Evolutionary conservation across 352 stramenopile genomes (phyloP), one percentile per base, ranked within the genome.

Genomic region (Phytopythium aichiense): DNA sequence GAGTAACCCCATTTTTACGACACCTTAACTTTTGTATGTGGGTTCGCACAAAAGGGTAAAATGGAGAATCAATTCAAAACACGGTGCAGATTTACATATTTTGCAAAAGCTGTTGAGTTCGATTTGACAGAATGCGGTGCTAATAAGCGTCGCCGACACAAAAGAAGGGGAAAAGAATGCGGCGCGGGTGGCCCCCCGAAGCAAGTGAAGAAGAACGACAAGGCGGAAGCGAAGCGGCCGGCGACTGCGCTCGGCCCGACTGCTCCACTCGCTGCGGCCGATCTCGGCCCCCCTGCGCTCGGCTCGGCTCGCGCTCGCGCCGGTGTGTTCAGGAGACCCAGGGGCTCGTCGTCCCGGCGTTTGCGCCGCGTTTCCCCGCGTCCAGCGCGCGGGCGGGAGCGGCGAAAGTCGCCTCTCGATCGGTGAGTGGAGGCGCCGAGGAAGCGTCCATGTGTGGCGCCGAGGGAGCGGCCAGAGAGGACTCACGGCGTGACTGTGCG

Each of bases 181-280:
- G 35, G 31, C 20, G 53, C 53, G 53, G 35, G 53, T 59, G 53
- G 53, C n/a, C n/a, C 35, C n/a, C n/a, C 35, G 11, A 59, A 57
- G 53, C 25, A 49, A 37, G 53, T 59, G 53, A 59, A 59, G 53
- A 59, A 59, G 53, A 59, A 59, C 35, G 53, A 46, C 53, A 33
- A 28, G 33, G 52, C 52, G 52, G 35, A 46, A 37, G 31, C 20
- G 52, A 58, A 58, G 52, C 35, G 30, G 28, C 23, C 20, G 28
- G 28, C 28, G 28, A 31, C 28, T 31, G 28, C 28, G 8, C 35
- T 40, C 35, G 35, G 31, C 35, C 25, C 33, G 53, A 31, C 35
- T 30, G n/a, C 33, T 48, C 25, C 53, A 20, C 35, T 45, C 20
- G 35, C 35, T 16, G 35, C 35, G 35, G 8, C 9, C 35, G 35